Percentiles rank a stretch among this genome's conserved stretches.
Conservation (phyloP, 805 yeast genomes). For the Sporopachydermia lactativora region DNA sequence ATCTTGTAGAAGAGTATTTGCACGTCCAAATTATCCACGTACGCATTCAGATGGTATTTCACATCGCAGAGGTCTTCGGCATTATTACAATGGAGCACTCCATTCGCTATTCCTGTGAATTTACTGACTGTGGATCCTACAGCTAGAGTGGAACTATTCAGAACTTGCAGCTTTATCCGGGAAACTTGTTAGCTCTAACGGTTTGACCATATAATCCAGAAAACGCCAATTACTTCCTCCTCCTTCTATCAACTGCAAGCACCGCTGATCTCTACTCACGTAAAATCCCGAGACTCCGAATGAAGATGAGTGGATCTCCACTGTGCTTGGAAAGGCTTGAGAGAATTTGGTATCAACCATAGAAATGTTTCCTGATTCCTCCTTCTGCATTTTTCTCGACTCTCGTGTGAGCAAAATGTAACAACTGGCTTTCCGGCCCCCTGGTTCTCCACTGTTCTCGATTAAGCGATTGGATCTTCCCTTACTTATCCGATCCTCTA, state of each 20-base stretch:
- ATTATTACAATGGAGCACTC: conserved; percentile 12
- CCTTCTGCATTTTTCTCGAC: no score
- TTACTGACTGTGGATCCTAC: conserved; percentile 11
- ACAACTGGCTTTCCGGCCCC: no score
- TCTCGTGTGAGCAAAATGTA: no score
- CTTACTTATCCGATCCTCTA: no score
- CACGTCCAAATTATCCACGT: conserved; percentile 7
- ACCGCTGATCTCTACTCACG: neutral
- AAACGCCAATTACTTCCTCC: neutral
- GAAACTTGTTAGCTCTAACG: no score
- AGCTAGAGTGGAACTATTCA: conserved; percentile 11
- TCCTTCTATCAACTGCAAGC: neutral
- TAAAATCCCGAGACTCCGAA: conserved; percentile 1
- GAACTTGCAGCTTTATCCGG: conserved; percentile 5
- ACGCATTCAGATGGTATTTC: conserved; percentile 11
- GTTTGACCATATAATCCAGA: no score
- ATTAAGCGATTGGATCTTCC: no score
- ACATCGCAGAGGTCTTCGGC: conserved; percentile 11
- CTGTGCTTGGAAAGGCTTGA: neutral
- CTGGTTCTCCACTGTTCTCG: no score
- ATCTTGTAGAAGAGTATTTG: conserved; percentile 9
- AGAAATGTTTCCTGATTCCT: no score
- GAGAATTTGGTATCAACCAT: neutral
- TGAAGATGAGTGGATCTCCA: neutral
- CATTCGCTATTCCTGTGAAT: conserved; percentile 9